Base-by-base conservation (phyloP, 192 early-diverging fungal genomes). In the Coemansia sp. region DNA sequence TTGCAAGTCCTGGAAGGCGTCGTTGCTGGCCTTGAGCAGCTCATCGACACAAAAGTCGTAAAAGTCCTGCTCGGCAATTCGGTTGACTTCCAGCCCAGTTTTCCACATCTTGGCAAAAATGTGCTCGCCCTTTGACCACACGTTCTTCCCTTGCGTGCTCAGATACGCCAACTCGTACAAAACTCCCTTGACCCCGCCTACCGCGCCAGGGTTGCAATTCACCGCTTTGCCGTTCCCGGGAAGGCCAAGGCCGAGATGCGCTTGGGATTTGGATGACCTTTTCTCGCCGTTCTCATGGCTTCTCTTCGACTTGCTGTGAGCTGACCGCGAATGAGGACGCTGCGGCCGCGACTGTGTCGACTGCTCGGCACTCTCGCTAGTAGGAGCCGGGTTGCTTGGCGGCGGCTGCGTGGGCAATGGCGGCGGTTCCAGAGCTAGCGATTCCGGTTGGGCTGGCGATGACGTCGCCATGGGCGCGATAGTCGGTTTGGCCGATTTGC, bases 21-120 rank as follows among this genome's bases (percentile, higher is more conserved):
- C 79, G 50, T 35, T 67, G 65, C 79, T 82, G 34, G 70, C 70
- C 64, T 82, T 82, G 65, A 82, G 70, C 47, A 82, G 70, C 67
- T 82, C 79, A 56, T 82, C 79, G 11, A 82, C 79, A 42, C 79
- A 82, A 65, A 70, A 82, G 70, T 82, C 79, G 59, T 76, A 82
- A 66, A 82, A 82, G 59, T 82, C 79, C 59, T 82, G 79, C 67
- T 82, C 79, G 16, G 79, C 79, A 50, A 82, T 76, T 1, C 79
- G 79, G 45, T 69, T 82, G 59, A 82, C 72, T 36, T 82, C 79
- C 56, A 82, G 62, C 28, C 79, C 79, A 0, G 70, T 61, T 64
- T 70, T 73, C 31, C 56, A 45, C 79, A 82, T 76, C 38, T 75
- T 71, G 31, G 59, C 62, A 58, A 82, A 70, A 23, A 82, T 69